Evolutionary conservation across 2,329 filamentous ascomycete species (phyloP).

Genomic region (Alternaria brassicae): DNA sequence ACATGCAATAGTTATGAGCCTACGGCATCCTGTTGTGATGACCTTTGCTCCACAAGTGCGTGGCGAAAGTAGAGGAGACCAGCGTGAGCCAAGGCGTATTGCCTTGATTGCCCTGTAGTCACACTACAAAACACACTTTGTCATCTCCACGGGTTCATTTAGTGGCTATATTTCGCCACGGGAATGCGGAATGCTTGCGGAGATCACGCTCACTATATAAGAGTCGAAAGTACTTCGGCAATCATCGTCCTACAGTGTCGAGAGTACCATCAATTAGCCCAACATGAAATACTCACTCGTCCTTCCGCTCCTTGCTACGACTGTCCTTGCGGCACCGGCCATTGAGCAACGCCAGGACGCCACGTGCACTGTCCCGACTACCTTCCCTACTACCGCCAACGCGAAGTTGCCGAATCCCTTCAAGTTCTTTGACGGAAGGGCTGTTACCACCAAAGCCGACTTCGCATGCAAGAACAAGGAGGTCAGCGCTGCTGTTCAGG

Average conservation of each 20-base stretch:
- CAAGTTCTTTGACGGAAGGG: constrained; percentile 47
- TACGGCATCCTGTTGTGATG: not conserved
- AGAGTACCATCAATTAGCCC: constrained; percentile 11
- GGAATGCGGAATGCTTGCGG: constrained; percentile 21
- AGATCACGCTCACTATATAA: constrained; percentile 22
- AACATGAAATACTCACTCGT: constrained; percentile 45
- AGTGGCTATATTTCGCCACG: constrained; percentile 33
- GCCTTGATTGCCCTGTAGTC: constrained; percentile 41
- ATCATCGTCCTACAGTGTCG: constrained; percentile 12
- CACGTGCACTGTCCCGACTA: constrained; percentile 40
- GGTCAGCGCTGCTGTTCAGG: constrained; percentile 46
- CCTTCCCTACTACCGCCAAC: constrained; percentile 39
- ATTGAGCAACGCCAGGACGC: constrained; percentile 40
- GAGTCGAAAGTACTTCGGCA: not conserved
- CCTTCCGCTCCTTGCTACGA: constrained; percentile 40
- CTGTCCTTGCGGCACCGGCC: constrained; percentile 38
- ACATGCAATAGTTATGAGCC: not conserved
- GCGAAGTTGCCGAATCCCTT: constrained; percentile 50
- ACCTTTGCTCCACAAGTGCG: constrained; percentile 6
- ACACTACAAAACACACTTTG: constrained; percentile 32
- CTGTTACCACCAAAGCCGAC: constrained; percentile 45
- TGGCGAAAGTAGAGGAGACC: constrained; percentile 14
- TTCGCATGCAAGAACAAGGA: constrained; percentile 50
- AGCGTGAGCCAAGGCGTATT: constrained; percentile 32
- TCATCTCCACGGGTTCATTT: constrained; percentile 33